Conservation (phyloP, 257 asterid species). For the Ilex aquifolium region DNA sequence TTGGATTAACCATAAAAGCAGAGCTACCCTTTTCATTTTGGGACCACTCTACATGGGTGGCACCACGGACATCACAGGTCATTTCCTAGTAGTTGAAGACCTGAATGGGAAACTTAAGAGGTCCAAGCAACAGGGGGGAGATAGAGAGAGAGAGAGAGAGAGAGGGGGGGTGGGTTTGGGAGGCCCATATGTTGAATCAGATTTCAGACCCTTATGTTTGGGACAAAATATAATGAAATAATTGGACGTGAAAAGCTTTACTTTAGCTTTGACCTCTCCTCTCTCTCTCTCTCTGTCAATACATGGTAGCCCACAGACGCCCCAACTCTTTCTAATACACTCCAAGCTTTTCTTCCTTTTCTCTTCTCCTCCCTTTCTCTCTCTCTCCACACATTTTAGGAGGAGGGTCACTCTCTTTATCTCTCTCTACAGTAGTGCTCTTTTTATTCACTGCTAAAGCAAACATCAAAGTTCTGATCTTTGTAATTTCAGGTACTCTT, state of each 20-base stretch:
- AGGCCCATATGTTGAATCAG: slow-evolving; percentile 49
- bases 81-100: background rate
- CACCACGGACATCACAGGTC: background rate
- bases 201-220: slow-evolving; percentile 21
- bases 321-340: slow-evolving; percentile 34
- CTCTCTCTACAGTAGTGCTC: slow-evolving; percentile 19
- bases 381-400: slow-evolving; percentile 17
- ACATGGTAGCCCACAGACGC: slow-evolving; percentile 23
- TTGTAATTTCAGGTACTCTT: slow-evolving; percentile 48
- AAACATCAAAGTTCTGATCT: slow-evolving; percentile 56
- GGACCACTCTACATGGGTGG: background rate
- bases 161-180: slow-evolving; percentile 39
- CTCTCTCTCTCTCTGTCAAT: background rate
- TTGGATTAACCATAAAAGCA: background rate
- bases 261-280: slow-evolving; percentile 25
- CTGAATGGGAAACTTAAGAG: background rate
- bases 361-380: slow-evolving; percentile 24
- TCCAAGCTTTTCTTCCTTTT: slow-evolving; percentile 20
- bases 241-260: slow-evolving; percentile 55
- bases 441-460: slow-evolving; percentile 25
- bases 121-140: background rate
- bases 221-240: slow-evolving; percentile 57
- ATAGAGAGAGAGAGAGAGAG: too few species aligned
- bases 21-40: background rate
- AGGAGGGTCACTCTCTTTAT: slow-evolving; percentile 13